Conservation (phyloP, 768 basidiomycete species). For the Tephrocybe sp. region DNA sequence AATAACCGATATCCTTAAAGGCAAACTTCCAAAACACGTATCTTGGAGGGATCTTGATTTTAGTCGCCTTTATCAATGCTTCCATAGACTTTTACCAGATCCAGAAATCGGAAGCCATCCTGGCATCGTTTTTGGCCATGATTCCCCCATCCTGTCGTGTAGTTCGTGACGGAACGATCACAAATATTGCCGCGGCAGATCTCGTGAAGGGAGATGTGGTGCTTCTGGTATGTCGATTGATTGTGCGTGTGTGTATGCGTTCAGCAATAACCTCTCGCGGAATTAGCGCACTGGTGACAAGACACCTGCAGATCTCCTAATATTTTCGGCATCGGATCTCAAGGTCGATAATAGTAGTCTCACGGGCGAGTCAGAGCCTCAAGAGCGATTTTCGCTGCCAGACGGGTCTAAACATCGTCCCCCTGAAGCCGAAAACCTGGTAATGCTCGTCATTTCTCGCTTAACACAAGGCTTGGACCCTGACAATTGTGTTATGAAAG, state of each 20-base stretch:
- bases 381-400: slow-evolving; percentile 51
- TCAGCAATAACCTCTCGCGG: slow-evolving; percentile 1
- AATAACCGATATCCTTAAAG: slow-evolving; percentile 27
- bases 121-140: slow-evolving; percentile 73
- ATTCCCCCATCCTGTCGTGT: slow-evolving; percentile 70
- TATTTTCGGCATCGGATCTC: slow-evolving; percentile 60
- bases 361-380: slow-evolving; percentile 71
- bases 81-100: slow-evolving; percentile 72
- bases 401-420: slow-evolving; percentile 48
- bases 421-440: slow-evolving; percentile 67
- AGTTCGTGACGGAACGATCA: slow-evolving; percentile 55
- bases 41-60: slow-evolving; percentile 67
- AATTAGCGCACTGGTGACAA: slow-evolving; percentile 65
- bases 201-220: slow-evolving; percentile 71
- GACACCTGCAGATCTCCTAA: slow-evolving; percentile 64
- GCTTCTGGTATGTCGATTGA: slow-evolving; percentile 44
- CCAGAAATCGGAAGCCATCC: slow-evolving; percentile 72
- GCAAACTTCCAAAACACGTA: slow-evolving; percentile 66
- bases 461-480: background rate
- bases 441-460: slow-evolving; percentile 19
- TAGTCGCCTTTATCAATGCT: slow-evolving; percentile 68
- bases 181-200: slow-evolving; percentile 56
- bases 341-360: slow-evolving; percentile 74
- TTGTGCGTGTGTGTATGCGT: background rate
- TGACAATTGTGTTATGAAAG: slow-evolving; percentile 27